Percentiles rank a stretch among this genome's conserved stretches.
Conservation (phyloP, 1,284 basidiomycete genomes). For the Ganoderma lingzhi region DNA sequence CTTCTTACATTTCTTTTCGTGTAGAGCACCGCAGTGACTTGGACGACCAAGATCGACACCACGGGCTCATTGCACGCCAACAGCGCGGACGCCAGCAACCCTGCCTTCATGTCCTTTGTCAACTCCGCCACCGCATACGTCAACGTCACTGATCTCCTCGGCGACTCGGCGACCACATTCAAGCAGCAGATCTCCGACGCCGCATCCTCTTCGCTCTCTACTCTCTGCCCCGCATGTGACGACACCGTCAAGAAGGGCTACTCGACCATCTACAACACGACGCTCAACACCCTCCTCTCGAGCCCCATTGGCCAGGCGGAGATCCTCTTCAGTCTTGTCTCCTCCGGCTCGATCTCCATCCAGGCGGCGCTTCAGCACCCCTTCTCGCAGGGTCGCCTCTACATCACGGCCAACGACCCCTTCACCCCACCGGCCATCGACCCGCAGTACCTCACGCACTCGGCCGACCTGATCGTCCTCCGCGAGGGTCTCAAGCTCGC, state of each 20-base stretch:
- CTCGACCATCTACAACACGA: conserved; percentile 64
- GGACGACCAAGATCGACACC: conserved; percentile 55
- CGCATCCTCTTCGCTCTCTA: conserved; percentile 45
- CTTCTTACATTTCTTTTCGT: conserved; percentile 14
- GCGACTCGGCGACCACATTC: conserved; percentile 43
- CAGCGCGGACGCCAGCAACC: conserved; percentile 36
- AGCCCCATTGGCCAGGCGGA: conserved; percentile 64
- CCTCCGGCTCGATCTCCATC: conserved; percentile 54
- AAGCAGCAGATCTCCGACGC: conserved; percentile 45
- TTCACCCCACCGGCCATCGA: conserved; percentile 68
- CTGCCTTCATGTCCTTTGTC: conserved; percentile 65
- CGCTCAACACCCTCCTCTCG: conserved; percentile 52
- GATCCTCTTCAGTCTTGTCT: conserved; percentile 66
- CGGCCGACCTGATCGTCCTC: conserved; percentile 62
- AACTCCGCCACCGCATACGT: conserved; percentile 76
- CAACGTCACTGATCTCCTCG: conserved; percentile 60
- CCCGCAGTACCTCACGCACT: conserved; percentile 65
- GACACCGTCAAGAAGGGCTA: conserved; percentile 65
- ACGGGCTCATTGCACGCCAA: conserved; percentile 39
- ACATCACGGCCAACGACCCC: conserved; percentile 59
- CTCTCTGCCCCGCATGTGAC: conserved; percentile 57
- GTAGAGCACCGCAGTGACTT: conserved; percentile 58
- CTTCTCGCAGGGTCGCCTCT: conserved; percentile 50
- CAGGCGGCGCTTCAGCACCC: conserved; percentile 78
- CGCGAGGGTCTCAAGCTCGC: conserved; percentile 66